Conservation (phyloP, 495 filamentous ascomycete species). For the Penicillium alfredii region DNA sequence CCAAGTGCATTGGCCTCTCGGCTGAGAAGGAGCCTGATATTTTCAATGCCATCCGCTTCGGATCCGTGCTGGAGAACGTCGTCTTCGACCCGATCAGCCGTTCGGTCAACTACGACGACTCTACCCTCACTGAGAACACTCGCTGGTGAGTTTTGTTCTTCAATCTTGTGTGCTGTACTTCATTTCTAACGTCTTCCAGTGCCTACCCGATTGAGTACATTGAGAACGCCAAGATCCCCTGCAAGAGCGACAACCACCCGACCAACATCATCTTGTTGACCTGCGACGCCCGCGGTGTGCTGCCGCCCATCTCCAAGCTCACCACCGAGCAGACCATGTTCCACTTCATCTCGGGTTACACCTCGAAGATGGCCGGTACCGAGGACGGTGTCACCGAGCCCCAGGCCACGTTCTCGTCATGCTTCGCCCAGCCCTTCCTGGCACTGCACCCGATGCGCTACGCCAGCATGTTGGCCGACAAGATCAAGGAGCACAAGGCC, state of each 20-base stretch:
- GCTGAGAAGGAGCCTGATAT: constrained; percentile 99
- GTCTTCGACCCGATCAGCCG: constrained; percentile 91
- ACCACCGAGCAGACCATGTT: constrained; percentile 97
- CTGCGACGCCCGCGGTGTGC: constrained; percentile 94
- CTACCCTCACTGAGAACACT: constrained; percentile 95
- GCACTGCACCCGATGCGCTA: constrained; percentile 99
- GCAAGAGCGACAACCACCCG: constrained; percentile 79
- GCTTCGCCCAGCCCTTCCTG: constrained; percentile 99
- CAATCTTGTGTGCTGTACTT: no score
- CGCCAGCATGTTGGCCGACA: constrained; percentile 94
- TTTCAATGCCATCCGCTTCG: constrained; percentile 92
- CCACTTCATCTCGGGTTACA: constrained; percentile 99
- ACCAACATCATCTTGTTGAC: constrained; percentile 97
- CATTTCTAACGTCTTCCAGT: no score
- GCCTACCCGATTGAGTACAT: constrained; percentile 99
- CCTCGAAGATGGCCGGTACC: constrained; percentile 99
- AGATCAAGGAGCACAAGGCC: constrained; percentile 90
- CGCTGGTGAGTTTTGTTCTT: no score
- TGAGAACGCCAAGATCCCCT: constrained; percentile 96
- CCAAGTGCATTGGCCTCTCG: constrained; percentile 96
- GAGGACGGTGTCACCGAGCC: constrained; percentile 96
- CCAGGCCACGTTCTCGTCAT: constrained; percentile 97
- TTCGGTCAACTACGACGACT: constrained; percentile 89
- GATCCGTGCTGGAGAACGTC: constrained; percentile 96
- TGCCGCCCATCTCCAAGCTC: constrained; percentile 97